phyloP scores from a whole-genome alignment of 1,284 basidiomycete species.

The Vanrija humicola region DNA sequence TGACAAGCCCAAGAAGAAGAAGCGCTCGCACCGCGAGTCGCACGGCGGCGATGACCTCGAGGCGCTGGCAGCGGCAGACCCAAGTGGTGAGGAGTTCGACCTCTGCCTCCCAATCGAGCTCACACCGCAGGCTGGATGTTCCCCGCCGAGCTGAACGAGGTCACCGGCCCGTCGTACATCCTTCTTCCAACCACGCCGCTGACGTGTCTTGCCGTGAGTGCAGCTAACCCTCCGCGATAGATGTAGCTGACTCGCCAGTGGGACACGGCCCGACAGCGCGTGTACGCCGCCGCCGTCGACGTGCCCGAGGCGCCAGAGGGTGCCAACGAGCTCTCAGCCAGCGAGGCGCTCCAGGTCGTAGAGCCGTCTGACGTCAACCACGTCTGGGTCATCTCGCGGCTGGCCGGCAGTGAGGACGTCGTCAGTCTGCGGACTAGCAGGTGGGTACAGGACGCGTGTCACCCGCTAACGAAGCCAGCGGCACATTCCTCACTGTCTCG shows the following conservation, averaged over 20 bases:
- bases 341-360: conserved; percentile 38
- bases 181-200: conserved; percentile 41
- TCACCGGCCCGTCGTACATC: conserved; percentile 50
- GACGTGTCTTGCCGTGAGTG: conserved; percentile 43
- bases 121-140: conserved; percentile 48
- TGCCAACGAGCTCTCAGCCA: conserved; percentile 35
- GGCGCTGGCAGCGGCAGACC: conserved; percentile 40
- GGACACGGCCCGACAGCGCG: conserved; percentile 40
- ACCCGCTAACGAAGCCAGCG: conserved; percentile 22
- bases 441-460: conserved; percentile 22
- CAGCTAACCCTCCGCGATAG: not conserved
- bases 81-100: conserved; percentile 29
- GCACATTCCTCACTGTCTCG: conserved; percentile 46
- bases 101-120: not conserved
- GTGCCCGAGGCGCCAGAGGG: conserved; percentile 46
- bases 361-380: conserved; percentile 52
- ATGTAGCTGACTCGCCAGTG: conserved; percentile 27
- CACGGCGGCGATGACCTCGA: conserved; percentile 34
- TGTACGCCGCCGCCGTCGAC: conserved; percentile 45
- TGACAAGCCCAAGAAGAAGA: conserved; percentile 53
- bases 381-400: conserved; percentile 53
- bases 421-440: conserved; percentile 49
- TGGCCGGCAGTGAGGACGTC: conserved; percentile 52
- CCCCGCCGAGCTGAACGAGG: conserved; percentile 43
- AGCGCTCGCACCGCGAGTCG: conserved; percentile 39